phyloP scores from a whole-genome alignment of 2,329 filamentous ascomycete genomes.

The Aureobasidium pullulans region DNA sequence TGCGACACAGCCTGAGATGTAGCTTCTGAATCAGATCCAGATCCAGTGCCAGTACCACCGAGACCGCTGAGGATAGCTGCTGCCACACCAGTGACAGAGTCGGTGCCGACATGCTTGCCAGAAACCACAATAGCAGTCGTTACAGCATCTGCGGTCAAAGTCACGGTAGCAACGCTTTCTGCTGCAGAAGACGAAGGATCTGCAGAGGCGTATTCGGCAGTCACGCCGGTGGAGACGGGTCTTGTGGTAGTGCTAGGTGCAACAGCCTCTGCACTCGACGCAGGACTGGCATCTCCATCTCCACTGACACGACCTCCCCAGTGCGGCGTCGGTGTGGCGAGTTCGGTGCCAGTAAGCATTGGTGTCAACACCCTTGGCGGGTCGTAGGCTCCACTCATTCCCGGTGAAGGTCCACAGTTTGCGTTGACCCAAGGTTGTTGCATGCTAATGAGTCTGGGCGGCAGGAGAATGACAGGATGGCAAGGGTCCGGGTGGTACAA shows the following conservation, averaged over 20 bases:
- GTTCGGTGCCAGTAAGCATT: neutral
- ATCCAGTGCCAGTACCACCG: neutral
- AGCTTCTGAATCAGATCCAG: neutral
- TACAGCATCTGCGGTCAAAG: neutral
- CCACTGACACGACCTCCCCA: neutral
- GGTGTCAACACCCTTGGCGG: constrained; percentile 10
- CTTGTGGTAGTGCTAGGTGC: constrained; percentile 4
- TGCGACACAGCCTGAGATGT: neutral
- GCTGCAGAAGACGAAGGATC: neutral
- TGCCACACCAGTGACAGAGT: neutral
- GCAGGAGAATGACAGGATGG: constrained; percentile 9
- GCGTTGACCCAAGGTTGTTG: neutral
- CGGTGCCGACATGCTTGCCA: neutral
- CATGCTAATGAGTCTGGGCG: constrained; percentile 5
- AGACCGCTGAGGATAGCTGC: constrained; percentile 2
- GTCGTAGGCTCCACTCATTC: constrained; percentile 10
- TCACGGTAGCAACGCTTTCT: neutral
- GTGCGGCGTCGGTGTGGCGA: neutral
- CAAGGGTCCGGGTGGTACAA: constrained; percentile 3
- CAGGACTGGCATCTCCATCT: neutral
- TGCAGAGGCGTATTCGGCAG: neutral
- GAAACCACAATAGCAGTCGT: constrained; percentile 4
- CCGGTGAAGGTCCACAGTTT: neutral
- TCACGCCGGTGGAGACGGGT: constrained; percentile 5
- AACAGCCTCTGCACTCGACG: neutral